These are phyloP conservation scores for Eurotiales sp. DNA, from an alignment of 2,329 filamentous ascomycete genomes.

Conservation along the genomic window DNA sequence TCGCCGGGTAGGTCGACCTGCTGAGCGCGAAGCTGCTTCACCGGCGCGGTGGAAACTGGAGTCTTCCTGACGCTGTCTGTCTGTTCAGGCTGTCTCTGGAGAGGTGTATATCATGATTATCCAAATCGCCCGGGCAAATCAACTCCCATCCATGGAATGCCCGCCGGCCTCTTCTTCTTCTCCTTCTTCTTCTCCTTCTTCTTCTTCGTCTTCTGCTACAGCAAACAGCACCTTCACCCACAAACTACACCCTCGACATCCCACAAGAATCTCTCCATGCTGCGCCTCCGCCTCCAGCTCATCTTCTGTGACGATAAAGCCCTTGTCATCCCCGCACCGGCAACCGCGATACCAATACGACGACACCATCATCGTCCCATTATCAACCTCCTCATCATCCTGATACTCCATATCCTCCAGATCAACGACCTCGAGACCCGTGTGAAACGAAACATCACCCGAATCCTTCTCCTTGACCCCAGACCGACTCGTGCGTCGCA, in stretches of 20 bases:
- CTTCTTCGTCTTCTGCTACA: slow-evolving; percentile 30
- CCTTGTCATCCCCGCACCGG: slow-evolving; percentile 56
- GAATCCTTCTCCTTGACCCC: slow-evolving; percentile 23
- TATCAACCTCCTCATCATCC: slow-evolving; percentile 25
- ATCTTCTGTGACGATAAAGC: slow-evolving; percentile 52
- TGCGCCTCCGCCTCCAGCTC: slow-evolving; percentile 51
- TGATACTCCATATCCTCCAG: slow-evolving; percentile 52
- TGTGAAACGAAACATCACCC: slow-evolving; percentile 37
- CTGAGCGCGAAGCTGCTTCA: no score
- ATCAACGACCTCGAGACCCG: slow-evolving; percentile 56
- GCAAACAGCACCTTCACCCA: slow-evolving; percentile 60
- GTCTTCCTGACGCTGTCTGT: no score
- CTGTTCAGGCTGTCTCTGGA: background rate
- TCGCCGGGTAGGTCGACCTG: no score
- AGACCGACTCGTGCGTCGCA: slow-evolving; percentile 27
- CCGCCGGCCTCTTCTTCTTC: background rate
- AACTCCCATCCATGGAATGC: background rate
- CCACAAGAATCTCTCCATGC: slow-evolving; percentile 56
- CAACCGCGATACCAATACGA: slow-evolving; percentile 52
- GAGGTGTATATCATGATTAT: no score
- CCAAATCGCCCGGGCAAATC: background rate
- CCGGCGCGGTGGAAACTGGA: no score
- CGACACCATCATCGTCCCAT: slow-evolving; percentile 23
- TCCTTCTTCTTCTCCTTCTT: background rate
- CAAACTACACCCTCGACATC: slow-evolving; percentile 61